Evolutionary conservation across 2,329 filamentous ascomycete species (phyloP).

Genomic region (Cordyceps fumosorosea): DNA sequence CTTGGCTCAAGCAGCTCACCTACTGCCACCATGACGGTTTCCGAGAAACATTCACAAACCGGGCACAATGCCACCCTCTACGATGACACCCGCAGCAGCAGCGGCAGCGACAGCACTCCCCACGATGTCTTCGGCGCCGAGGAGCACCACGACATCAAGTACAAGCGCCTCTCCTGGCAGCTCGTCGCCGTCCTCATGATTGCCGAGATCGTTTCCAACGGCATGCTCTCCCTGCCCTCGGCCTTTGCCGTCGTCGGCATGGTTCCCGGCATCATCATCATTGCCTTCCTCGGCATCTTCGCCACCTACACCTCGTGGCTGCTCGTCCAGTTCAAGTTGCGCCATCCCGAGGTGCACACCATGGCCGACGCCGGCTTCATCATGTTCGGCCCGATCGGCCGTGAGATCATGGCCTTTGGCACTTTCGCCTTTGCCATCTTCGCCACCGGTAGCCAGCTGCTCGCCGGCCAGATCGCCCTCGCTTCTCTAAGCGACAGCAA

Average conservation of each 20-base stretch:
- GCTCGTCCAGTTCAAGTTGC: slow-evolving; percentile 46
- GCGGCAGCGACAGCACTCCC: not conserved
- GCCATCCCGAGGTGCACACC: slow-evolving; percentile 48
- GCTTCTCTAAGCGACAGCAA: slow-evolving; percentile 36
- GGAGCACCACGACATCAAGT: slow-evolving; percentile 35
- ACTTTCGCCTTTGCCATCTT: slow-evolving; percentile 47
- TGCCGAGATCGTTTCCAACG: slow-evolving; percentile 48
- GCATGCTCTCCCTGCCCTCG: slow-evolving; percentile 47
- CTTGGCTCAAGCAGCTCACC: not conserved
- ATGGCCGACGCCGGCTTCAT: slow-evolving; percentile 51
- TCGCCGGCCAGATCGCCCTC: slow-evolving; percentile 45
- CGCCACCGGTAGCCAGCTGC: slow-evolving; percentile 42
- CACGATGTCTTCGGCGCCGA: slow-evolving; percentile 24
- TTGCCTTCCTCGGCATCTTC: slow-evolving; percentile 43
- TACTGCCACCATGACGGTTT: not conserved
- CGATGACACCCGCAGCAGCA: not conserved
- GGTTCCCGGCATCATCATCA: slow-evolving; percentile 44
- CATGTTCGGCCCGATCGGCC: slow-evolving; percentile 45
- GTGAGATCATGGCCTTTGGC: slow-evolving; percentile 41
- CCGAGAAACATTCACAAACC: not conserved
- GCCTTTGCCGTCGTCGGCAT: slow-evolving; percentile 45
- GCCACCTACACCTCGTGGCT: slow-evolving; percentile 44
- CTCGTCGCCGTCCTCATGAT: slow-evolving; percentile 48
- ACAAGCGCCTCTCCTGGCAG: slow-evolving; percentile 47
- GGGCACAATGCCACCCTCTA: not conserved